These are phyloP conservation scores for Wickerhamiella cacticola DNA, from an alignment of 805 yeast genomes.

Conservation along the genomic window DNA sequence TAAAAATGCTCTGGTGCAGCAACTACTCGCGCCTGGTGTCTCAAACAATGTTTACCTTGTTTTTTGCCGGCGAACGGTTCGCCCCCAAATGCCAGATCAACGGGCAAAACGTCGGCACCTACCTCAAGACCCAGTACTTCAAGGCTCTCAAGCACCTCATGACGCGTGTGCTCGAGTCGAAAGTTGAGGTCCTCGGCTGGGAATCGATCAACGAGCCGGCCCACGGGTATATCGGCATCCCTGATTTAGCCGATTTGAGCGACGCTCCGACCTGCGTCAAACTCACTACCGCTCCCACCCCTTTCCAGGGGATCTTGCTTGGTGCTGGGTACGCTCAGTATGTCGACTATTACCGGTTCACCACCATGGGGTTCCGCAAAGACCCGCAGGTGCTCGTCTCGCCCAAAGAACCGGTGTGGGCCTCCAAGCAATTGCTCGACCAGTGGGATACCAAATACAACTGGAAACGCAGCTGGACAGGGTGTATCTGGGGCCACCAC, in stretches of 20 bases:
- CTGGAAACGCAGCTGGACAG: conserved; percentile 73
- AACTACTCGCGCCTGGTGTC: conserved; percentile 66
- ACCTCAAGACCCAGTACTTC: conserved; percentile 51
- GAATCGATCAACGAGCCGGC: conserved; percentile 83
- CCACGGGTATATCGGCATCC: conserved; percentile 55
- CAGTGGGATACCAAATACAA: conserved; percentile 50
- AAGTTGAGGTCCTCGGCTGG: conserved; percentile 48
- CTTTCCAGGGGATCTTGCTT: conserved; percentile 54
- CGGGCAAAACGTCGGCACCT: conserved; percentile 66
- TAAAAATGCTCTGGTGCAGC: conserved; percentile 84
- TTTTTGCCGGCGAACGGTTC: conserved; percentile 63
- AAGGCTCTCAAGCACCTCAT: conserved; percentile 41
- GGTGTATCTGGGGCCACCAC: conserved; percentile 69
- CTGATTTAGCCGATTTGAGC: conserved; percentile 34
- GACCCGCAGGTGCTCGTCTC: conserved; percentile 45
- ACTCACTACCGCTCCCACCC: conserved; percentile 74
- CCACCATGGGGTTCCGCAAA: conserved; percentile 66
- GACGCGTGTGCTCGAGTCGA: conserved; percentile 31
- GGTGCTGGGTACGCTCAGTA: conserved; percentile 67
- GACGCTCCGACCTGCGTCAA: conserved; percentile 37
- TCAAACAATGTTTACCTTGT: conserved; percentile 75
- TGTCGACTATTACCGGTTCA: conserved; percentile 58
- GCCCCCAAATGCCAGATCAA: conserved; percentile 66
- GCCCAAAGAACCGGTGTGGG: conserved; percentile 61
- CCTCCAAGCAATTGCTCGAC: conserved; percentile 35